Evolutionary conservation across 202 grass and related monocot genomes (phyloP).

Genomic region (Setaria viridis): DNA sequence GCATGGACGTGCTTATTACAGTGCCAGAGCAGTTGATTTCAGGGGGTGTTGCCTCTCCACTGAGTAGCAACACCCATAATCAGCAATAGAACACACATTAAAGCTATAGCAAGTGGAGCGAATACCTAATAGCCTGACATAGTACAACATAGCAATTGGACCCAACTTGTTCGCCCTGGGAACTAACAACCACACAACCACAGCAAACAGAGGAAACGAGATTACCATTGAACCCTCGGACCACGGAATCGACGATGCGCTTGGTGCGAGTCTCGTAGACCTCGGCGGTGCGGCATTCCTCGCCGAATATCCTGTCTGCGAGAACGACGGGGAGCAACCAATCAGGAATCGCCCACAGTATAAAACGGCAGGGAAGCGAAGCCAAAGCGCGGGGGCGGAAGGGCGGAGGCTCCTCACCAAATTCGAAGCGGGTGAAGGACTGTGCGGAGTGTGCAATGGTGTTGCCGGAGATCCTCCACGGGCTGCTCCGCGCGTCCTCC

Average conservation of each 20-base stretch:
- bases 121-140: neutral
- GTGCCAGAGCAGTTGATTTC: neutral
- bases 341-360: neutral
- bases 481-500: slow-evolving; percentile 69
- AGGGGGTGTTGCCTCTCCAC: neutral
- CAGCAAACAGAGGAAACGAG: neutral
- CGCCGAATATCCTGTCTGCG: slow-evolving; percentile 75
- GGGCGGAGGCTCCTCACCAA: slow-evolving; percentile 41
- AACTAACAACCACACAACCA: neutral
- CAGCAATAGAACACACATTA: neutral
- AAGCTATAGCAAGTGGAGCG: neutral
- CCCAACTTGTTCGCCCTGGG: neutral
- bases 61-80: neutral
- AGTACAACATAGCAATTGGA: neutral
- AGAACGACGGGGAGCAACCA: neutral
- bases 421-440: slow-evolving; percentile 66
- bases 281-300: slow-evolving; percentile 67
- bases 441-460: slow-evolving; percentile 64
- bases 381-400: neutral
- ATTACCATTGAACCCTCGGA: slow-evolving; percentile 87
- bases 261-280: slow-evolving; percentile 78
- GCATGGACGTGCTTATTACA: neutral
- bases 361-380: neutral
- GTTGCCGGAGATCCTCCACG: slow-evolving; percentile 80
- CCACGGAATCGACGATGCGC: slow-evolving; percentile 76